Evolutionary conservation across 805 yeast genomes (phyloP), one percentile per base, ranked within the genome.

Genomic region (Saturnispora halmiae): DNA sequence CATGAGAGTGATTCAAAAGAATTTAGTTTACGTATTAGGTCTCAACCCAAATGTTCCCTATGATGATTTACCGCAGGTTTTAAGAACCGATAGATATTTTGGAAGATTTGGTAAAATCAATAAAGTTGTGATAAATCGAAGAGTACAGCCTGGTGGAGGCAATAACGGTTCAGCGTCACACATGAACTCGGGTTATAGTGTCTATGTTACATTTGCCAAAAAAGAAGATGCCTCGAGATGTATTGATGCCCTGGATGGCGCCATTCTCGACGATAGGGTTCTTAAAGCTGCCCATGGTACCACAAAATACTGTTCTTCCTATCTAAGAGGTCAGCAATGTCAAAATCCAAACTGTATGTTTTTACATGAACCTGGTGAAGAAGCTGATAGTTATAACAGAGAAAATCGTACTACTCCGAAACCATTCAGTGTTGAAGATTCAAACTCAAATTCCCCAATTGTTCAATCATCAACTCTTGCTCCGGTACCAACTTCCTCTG

Each of bases 321-420:
- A 92, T 58, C 66, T 92, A 48, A 73, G 96, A 51, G 96, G 96
- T 28, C 94, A 85, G 59, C 81, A 92, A 8, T 92, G 99, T 65
- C 98, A 95, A 45, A 92, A 92, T 63, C 97, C 97, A 47, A 86
- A 87, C 56, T 92, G 99, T 71, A 92, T 92, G 98, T 92, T 92
- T 55, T 70, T 92, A 54, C 99, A 92, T 60, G 98, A 92, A 63
- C 98, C 98, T 6, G 98, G 99, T 44, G 99, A 92, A 67, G 98
- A 92, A 61, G 97, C 97, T 2, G 98, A 92, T 54, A 82, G 95
- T 9, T 90, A 84, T 64, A 85, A 95, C 21, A 78, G 96, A 61
- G 87, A 84, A 8, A 10, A 9, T 31, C 14, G 18, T n/a, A n/a
- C 19, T 16, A 16, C 39, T 11, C 25, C n/a, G 11, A 31, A 31